Evolutionary conservation across 2,329 filamentous ascomycete species (phyloP).

Genomic region (Colletotrichum sp.): DNA sequence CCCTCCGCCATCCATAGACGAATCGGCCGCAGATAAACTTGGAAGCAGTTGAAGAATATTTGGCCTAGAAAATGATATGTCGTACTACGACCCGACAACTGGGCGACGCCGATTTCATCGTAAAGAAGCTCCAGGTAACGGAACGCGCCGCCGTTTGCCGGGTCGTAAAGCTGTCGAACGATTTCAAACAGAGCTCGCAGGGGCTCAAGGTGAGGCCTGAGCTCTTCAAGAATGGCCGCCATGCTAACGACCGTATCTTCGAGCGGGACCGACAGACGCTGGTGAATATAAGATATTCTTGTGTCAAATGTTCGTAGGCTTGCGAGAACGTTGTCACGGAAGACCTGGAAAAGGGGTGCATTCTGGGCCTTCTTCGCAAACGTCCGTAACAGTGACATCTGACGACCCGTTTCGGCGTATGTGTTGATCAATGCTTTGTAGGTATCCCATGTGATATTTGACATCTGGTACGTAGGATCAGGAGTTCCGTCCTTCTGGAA

Average conservation of each 20-base stretch:
- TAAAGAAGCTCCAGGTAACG: slow-evolving; percentile 81
- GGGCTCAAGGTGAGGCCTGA: slow-evolving; percentile 57
- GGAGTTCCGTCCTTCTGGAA: slow-evolving; percentile 56
- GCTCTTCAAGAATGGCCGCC: slow-evolving; percentile 61
- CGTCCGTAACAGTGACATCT: slow-evolving; percentile 47
- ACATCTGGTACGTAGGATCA: slow-evolving; percentile 47
- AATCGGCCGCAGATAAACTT: slow-evolving; percentile 81
- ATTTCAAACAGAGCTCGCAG: slow-evolving; percentile 66
- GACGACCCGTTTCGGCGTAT: slow-evolving; percentile 51
- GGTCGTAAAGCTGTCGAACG: slow-evolving; percentile 59
- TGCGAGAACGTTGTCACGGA: slow-evolving; percentile 66
- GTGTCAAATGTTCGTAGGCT: slow-evolving; percentile 63
- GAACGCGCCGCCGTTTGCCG: slow-evolving; percentile 60
- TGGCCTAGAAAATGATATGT: slow-evolving; percentile 67
- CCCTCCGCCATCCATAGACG: slow-evolving; percentile 85
- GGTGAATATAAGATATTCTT: slow-evolving; percentile 63
- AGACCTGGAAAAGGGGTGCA: slow-evolving; percentile 70
- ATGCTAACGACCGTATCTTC: slow-evolving; percentile 69
- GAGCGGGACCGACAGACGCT: slow-evolving; percentile 58
- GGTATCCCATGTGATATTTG: slow-evolving; percentile 53
- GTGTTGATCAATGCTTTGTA: slow-evolving; percentile 51
- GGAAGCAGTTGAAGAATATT: slow-evolving; percentile 82
- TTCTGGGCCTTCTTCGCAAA: slow-evolving; percentile 49
- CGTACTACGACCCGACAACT: slow-evolving; percentile 67
- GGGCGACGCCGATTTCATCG: slow-evolving; percentile 69